Conservation (phyloP, 352 stramenopile species). For the Phytophthora syringae region DNA sequence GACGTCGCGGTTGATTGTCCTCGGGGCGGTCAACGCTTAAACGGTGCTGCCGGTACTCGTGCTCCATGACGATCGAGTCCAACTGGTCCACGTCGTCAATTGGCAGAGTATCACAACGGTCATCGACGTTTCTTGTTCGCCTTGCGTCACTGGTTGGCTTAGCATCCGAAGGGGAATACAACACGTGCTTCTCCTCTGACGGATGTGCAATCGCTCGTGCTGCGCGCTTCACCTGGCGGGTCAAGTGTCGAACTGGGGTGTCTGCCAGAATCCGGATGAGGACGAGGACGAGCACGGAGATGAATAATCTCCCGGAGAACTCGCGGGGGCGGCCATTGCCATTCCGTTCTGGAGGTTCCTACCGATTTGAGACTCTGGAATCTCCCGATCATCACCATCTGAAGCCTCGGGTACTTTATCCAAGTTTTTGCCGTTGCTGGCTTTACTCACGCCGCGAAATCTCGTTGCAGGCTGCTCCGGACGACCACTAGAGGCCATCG, state of each 20-base stretch:
- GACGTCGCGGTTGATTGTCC: constrained; percentile 11
- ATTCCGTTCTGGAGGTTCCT: constrained; percentile 4
- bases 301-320: constrained; percentile 19
- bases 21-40: constrained; percentile 16
- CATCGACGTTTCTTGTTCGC: constrained; percentile 24
- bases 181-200: constrained; percentile 20
- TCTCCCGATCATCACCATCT: neutral
- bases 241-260: constrained; percentile 31
- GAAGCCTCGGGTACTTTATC: constrained; percentile 11
- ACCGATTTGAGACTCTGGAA: constrained; percentile 19
- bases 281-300: constrained; percentile 29
- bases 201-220: constrained; percentile 13
- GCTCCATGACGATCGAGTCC: constrained; percentile 38
- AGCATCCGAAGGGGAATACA: too few species aligned
- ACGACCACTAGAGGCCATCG: constrained; percentile 5
- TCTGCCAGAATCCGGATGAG: constrained; percentile 36
- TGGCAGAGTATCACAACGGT: constrained; percentile 38
- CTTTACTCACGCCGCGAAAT: constrained; percentile 18
- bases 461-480: constrained; percentile 5
- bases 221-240: constrained; percentile 27
- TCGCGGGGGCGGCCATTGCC: constrained; percentile 1
- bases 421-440: constrained; percentile 2
- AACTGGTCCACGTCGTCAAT: constrained; percentile 50
- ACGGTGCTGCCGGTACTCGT: constrained; percentile 28
- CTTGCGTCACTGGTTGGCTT: constrained; percentile 21